Evolutionary conservation across 1,284 basidiomycete genomes (phyloP).

Genomic region (Pyrrhoderma noxium): DNA sequence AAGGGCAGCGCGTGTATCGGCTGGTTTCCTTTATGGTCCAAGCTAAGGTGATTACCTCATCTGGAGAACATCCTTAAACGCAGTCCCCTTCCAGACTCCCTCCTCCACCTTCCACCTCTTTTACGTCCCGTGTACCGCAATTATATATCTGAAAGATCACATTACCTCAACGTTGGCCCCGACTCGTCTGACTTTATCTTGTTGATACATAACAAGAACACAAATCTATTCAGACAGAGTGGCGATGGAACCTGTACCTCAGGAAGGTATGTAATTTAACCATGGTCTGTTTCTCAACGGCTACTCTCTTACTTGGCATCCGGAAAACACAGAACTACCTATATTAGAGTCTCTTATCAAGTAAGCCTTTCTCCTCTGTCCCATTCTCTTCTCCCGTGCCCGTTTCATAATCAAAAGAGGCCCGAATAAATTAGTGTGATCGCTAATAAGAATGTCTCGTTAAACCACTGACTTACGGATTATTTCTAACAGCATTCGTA

Average conservation of each 20-base stretch:
- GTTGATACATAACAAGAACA: too few relatives aligned
- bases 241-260: conserved; percentile 55
- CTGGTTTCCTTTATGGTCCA: background rate
- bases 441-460: background rate
- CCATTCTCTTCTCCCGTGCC: conserved; percentile 6
- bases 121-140: too few relatives aligned
- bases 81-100: background rate
- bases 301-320: too few relatives aligned
- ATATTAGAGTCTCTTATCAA: conserved; percentile 95
- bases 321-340: conserved; percentile 69
- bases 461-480: conserved; percentile 23
- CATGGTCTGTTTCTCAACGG: conserved; percentile 18
- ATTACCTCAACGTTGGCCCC: too few relatives aligned
- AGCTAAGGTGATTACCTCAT: background rate
- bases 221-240: too few relatives aligned
- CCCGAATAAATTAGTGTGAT: background rate
- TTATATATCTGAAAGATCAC: too few relatives aligned
- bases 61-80: background rate
- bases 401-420: too few relatives aligned
- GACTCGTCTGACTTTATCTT: too few relatives aligned
- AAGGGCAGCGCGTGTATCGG: background rate
- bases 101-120: too few relatives aligned
- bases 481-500: conserved; percentile 67
- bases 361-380: conserved; percentile 36
- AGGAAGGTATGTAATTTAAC: conserved; percentile 51